Percentiles rank a stretch among this genome's conserved stretches.
Evolutionary conservation across 352 stramenopile species (phyloP).

Genomic region (Phytopythium sindhum): DNA sequence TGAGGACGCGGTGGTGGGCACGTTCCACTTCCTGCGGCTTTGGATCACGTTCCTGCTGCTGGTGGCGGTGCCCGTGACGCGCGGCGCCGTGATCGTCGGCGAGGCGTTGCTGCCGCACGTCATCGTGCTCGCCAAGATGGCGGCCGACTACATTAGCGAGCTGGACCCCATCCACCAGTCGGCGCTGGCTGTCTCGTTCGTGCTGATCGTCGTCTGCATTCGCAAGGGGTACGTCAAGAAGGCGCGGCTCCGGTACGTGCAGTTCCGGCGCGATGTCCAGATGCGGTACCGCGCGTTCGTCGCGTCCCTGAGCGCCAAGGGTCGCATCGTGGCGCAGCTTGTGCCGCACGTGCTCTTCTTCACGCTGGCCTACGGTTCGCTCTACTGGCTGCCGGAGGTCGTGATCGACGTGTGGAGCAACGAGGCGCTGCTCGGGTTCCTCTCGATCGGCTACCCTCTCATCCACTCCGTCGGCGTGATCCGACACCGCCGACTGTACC

Average conservation of each 20-base stretch:
- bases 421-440: constrained; percentile 50
- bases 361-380: constrained; percentile 45
- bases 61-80: constrained; percentile 39
- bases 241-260: constrained; percentile 43
- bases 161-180: constrained; percentile 67
- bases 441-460: constrained; percentile 66
- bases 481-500: constrained; percentile 44
- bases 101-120: constrained; percentile 70
- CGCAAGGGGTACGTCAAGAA: constrained; percentile 68
- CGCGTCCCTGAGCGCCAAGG: constrained; percentile 65
- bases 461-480: constrained; percentile 63
- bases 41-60: constrained; percentile 60
- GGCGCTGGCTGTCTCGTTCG: constrained; percentile 18
- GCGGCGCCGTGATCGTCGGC: constrained; percentile 31
- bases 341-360: constrained; percentile 72
- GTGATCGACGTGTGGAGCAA: constrained; percentile 53
- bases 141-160: constrained; percentile 36
- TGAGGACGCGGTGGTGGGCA: constrained; percentile 44
- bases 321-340: constrained; percentile 49
- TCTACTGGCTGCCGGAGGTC: constrained; percentile 48
- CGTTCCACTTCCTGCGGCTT: constrained; percentile 56
- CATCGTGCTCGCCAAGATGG: constrained; percentile 31
- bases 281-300: constrained; percentile 70
- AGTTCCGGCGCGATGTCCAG: constrained; percentile 43
- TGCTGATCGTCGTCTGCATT: constrained; percentile 47